Evolutionary conservation across 257 asterid genomes (phyloP).

Genomic region (Ilex asprella): DNA sequence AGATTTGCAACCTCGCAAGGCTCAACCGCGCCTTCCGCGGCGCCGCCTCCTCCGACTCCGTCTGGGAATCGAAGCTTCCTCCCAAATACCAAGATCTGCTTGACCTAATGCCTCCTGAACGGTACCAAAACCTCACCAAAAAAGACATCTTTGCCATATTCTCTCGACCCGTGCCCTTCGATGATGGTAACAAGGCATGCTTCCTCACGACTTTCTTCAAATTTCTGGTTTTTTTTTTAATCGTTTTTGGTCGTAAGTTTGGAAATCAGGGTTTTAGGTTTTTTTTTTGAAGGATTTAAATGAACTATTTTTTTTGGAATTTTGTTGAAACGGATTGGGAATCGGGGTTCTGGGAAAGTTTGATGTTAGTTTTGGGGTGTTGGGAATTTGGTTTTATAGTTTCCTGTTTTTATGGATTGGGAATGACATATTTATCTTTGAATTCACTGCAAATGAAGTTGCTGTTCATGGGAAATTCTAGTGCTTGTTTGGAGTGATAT

Average conservation of each 20-base stretch:
- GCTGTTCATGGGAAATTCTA: too few relatives aligned
- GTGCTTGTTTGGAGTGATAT: too few relatives aligned
- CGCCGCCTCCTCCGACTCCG: slow-evolving; percentile 96
- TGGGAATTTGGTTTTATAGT: too few relatives aligned
- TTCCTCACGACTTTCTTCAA: background rate
- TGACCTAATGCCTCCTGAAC: slow-evolving; percentile 40
- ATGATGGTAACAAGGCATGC: slow-evolving; percentile 68
- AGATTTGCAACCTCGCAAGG: slow-evolving; percentile 93
- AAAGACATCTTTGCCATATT: slow-evolving; percentile 83
- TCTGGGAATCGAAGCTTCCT: slow-evolving; percentile 95
- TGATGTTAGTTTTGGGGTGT: background rate
- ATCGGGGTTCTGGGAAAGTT: background rate
- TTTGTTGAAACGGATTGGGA: background rate
- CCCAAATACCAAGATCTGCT: slow-evolving; percentile 63
- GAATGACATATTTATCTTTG: too few relatives aligned
- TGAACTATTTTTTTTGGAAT: background rate
- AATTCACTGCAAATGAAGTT: too few relatives aligned
- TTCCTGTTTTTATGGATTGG: too few relatives aligned
- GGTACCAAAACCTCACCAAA: slow-evolving; percentile 33
- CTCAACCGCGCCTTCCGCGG: slow-evolving; percentile 97
- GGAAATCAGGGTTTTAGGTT: background rate
- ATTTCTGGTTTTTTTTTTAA: too few relatives aligned
- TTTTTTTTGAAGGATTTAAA: background rate
- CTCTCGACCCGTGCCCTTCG: slow-evolving; percentile 64
- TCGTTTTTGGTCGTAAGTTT: slow-evolving; percentile 1